These are phyloP conservation scores for Albugo candida DNA, from an alignment of 352 stramenopile species.

Conservation along the genomic window DNA sequence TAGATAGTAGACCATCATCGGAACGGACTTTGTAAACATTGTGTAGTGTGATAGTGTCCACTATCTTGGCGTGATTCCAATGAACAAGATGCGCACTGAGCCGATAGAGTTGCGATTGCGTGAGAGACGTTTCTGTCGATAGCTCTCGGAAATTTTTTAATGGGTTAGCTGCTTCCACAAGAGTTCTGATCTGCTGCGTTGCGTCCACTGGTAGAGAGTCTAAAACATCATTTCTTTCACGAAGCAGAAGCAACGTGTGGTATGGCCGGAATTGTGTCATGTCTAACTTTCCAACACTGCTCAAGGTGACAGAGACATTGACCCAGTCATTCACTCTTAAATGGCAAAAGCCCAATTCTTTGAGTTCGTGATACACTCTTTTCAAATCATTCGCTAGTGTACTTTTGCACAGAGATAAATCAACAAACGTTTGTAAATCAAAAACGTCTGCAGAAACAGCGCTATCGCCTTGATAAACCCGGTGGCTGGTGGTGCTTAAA, in stretches of 20 bases:
- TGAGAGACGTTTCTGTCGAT: conserved; percentile 46
- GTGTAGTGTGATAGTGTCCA: conserved; percentile 70
- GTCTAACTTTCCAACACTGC: conserved; percentile 31
- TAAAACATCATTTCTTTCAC: conserved; percentile 41
- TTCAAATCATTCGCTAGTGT: conserved; percentile 75
- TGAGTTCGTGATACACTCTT: conserved; percentile 58
- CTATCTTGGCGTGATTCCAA: conserved; percentile 57
- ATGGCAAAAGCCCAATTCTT: conserved; percentile 50
- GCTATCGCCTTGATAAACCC: conserved; percentile 16
- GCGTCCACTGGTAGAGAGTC: conserved; percentile 46
- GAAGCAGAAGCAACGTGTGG: conserved; percentile 57
- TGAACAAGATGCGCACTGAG: conserved; percentile 67
- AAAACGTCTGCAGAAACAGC: conserved; percentile 22
- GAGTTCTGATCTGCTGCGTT: conserved; percentile 45
- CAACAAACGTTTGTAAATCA: conserved; percentile 67
- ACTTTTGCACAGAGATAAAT: conserved; percentile 53
- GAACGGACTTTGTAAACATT: conserved; percentile 73
- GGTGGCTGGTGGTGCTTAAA: conserved; percentile 7
- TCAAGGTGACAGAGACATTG: conserved; percentile 66
- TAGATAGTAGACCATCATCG: conserved; percentile 24
- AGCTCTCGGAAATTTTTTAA: conserved; percentile 77
- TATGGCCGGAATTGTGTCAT: conserved; percentile 58
- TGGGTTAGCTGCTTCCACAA: conserved; percentile 58
- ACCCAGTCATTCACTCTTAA: conserved; percentile 76
- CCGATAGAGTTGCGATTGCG: conserved; percentile 67